Base-by-base conservation (phyloP, 192 early-diverging fungal species). In the Coemansia sp. region DNA sequence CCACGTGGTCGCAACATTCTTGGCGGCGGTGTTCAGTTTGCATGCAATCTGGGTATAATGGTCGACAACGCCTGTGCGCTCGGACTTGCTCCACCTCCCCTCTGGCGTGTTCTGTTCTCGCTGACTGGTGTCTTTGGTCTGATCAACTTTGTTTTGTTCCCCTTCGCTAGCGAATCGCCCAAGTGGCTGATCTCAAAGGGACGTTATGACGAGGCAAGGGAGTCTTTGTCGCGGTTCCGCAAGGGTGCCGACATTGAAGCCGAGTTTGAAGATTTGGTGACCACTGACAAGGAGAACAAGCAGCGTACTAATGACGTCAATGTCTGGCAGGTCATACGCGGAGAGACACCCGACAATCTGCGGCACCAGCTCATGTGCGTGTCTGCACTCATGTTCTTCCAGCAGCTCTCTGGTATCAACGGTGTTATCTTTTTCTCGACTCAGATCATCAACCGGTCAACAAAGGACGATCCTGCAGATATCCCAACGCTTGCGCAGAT, bases 391-490 rank as follows among this genome's bases (percentile, higher is more conserved):
- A 89, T 91, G 70, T 75, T 89, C 18, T 69, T 83, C 57, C 93
- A 95, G 69, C 93, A 95, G 72, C 79, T 93, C 19, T 85, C 83
- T 40, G 93, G 90, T 46, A 92, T 95, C 66, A 92, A 91, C 66
- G 90, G 86, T 12, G 83, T 92, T 39, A 87, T 91, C 56, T 91
- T 87, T 73, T 95, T 92, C 66, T 87, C 84, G n/a, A 90, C 93
- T 8, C 85, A 84, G n/a, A 91, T 93, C 47, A 87, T 93, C 78
- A 80, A 80, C 64, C 55, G 71, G 49, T 80, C 43, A 53, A 86
- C 64, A 0, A 46, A 73, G 21, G 65, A 67, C 51, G 37, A 80
- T 34, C 78, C 78, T 0, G 78, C 78, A 8, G 52, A 80, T 43
- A 80, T 80, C 22, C 78, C 78, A 0, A 80, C 78, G n/a, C 53